Evolutionary conservation across 2,329 filamentous ascomycete species (phyloP).

Genomic region (Colletotrichum tofieldiae): DNA sequence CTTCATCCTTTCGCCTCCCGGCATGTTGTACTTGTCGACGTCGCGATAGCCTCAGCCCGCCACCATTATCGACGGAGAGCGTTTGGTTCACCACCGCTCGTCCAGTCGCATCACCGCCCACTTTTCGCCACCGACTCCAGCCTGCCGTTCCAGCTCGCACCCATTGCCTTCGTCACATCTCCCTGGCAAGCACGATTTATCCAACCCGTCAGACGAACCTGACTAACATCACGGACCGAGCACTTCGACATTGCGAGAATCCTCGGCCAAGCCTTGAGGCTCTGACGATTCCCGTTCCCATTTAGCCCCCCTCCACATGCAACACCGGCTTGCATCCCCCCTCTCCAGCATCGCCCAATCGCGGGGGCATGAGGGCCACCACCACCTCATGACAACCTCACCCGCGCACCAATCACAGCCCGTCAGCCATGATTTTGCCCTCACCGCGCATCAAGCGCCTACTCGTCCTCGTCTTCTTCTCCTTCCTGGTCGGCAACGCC

Average conservation of each 20-base stretch:
- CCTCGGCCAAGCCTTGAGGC: neutral
- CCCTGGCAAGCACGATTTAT: neutral
- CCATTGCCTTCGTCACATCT: neutral
- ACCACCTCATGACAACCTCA: slow-evolving; percentile 18
- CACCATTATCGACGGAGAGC: neutral
- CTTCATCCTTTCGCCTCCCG: neutral
- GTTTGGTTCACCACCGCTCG: neutral
- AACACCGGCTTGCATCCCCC: neutral
- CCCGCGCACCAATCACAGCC: neutral
- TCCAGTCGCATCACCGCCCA: neutral
- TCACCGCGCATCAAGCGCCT: slow-evolving; percentile 36
- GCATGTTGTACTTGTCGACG: neutral
- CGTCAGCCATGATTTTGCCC: slow-evolving; percentile 20
- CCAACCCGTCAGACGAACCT: neutral
- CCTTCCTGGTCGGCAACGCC: slow-evolving; percentile 32
- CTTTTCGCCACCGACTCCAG: neutral
- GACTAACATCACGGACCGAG: neutral
- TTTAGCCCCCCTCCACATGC: neutral
- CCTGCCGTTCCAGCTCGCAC: neutral
- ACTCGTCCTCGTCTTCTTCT: slow-evolving; percentile 1
- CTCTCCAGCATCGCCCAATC: neutral
- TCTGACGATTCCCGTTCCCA: neutral
- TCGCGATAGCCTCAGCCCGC: neutral
- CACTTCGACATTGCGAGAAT: neutral
- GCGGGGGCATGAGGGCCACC: neutral